Evolutionary conservation across 129 eudicot genomes (phyloP).

Genomic region (Solidago caesia): DNA sequence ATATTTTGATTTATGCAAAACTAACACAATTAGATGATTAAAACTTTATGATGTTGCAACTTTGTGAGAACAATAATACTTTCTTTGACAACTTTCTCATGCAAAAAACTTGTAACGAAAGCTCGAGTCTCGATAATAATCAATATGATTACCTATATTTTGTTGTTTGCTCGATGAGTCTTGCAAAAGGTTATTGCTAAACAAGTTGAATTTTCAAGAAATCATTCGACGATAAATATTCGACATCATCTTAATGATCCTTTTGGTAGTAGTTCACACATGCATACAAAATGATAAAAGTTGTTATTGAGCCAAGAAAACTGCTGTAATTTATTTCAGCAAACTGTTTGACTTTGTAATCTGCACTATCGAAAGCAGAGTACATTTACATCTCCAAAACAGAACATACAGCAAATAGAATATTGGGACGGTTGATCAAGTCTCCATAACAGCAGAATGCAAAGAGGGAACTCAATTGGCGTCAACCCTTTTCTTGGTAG

Average conservation of each 20-base stretch:
- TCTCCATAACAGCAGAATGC: constrained; percentile 21
- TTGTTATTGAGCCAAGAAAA: constrained; percentile 20
- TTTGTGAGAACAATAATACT: neutral
- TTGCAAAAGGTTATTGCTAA: too few species aligned
- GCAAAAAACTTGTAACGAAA: neutral
- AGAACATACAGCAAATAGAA: constrained; percentile 33
- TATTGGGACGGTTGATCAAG: constrained; percentile 15
- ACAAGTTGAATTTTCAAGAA: constrained; percentile 7
- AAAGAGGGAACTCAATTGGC: constrained; percentile 32
- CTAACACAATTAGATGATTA: too few species aligned
- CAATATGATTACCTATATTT: too few species aligned
- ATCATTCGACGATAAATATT: neutral
- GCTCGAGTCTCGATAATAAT: too few species aligned
- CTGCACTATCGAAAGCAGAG: constrained; percentile 17
- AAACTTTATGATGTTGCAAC: too few species aligned
- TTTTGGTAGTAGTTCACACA: constrained; percentile 20
- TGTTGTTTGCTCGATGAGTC: too few species aligned
- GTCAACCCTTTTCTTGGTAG: constrained; percentile 74
- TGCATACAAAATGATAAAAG: constrained; percentile 14
- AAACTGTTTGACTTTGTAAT: neutral
- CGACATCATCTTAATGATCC: neutral
- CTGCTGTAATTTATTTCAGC: constrained; percentile 30
- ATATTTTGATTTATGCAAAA: too few species aligned
- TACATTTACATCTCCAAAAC: constrained; percentile 34
- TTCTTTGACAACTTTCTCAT: neutral